Evolutionary conservation across 169 alveolate species (phyloP), one percentile per base, ranked within the genome.

Genomic region (Plasmodium cynomolgi): DNA sequence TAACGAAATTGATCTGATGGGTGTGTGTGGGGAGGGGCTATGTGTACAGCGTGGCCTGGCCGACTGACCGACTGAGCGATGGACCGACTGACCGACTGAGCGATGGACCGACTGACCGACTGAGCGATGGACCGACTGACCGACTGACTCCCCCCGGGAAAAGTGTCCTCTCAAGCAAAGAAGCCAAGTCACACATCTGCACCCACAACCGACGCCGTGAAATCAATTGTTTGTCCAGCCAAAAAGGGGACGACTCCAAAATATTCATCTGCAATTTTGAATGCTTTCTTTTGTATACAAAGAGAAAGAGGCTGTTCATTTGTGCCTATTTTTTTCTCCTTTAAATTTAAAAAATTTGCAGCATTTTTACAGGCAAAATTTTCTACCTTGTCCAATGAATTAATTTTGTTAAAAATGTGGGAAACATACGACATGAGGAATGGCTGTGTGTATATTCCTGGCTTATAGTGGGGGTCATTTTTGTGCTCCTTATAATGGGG

Each of bases 371-470:
- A 94, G 31, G 96, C 93, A 85, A 96, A 96, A 75, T 56, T 92
- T 92, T 96, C 96, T 11, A 96, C 93, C 54, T 92, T 85, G 47
- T 96, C 96, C 83, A 95, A 54, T 26, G 95, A 86, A 44, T 93
- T 92, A n/a, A 92, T 39, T 56, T 80, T 81, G 47, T 93, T 90
- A 77, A 96, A 95, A 33, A 86, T 79, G 74, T 94, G 95, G 29
- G 96, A 93, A 20, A 96, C 58, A 74, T 96, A 96, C 84, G 93
- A 92, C 23, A 74, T 47, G 26, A 96, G 91, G 73, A 84, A 96
- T 26, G 98, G 98, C 58, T 96, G 98, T 26, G 98, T 95, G 79
- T 74, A 96, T 37, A 96, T 84, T 15, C 98, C 98, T 3, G 98
- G 96, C 17, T 96, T 96, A 26, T 95, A 97, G 54, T 93, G 92